These are phyloP conservation scores for Sporothrix pallida DNA, from an alignment of 2,329 filamentous ascomycete species.

Conservation along the genomic window DNA sequence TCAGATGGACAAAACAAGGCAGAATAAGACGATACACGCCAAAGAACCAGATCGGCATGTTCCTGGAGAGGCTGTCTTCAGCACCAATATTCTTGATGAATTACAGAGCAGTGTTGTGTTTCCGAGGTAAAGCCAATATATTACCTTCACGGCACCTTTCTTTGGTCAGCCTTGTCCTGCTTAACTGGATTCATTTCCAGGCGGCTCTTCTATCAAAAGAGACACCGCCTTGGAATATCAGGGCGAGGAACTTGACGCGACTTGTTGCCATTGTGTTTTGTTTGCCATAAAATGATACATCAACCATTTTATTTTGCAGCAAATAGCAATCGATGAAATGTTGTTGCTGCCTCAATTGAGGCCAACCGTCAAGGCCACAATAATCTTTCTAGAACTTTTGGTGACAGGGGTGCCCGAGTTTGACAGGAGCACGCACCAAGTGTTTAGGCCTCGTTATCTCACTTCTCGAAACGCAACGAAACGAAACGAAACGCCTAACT, in stretches of 20 bases:
- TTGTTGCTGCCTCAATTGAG: slow-evolving; percentile 5
- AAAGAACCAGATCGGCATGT: not conserved
- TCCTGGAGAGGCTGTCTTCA: not conserved
- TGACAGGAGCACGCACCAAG: too few species aligned
- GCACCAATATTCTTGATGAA: not conserved
- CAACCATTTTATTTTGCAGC: not conserved
- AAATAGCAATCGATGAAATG: not conserved
- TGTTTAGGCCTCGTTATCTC: too few species aligned
- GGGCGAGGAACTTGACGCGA: too few species aligned
- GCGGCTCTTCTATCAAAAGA: not conserved
- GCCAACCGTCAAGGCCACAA: not conserved
- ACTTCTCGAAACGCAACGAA: too few species aligned
- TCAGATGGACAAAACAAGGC: not conserved
- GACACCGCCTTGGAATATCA: not conserved
- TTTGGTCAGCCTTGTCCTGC: not conserved
- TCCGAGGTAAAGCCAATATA: not conserved
- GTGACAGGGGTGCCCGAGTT: too few species aligned
- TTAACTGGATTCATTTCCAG: not conserved
- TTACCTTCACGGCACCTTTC: not conserved
- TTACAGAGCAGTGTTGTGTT: not conserved
- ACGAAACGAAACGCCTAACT: not conserved
- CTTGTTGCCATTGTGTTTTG: too few species aligned
- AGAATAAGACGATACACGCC: not conserved
- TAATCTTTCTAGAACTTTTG: not conserved
- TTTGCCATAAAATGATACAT: too few species aligned